Evolutionary conservation across 768 basidiomycete species (phyloP), one percentile per base, ranked within the genome.

Genomic region (Rhodotorula paludigena): DNA sequence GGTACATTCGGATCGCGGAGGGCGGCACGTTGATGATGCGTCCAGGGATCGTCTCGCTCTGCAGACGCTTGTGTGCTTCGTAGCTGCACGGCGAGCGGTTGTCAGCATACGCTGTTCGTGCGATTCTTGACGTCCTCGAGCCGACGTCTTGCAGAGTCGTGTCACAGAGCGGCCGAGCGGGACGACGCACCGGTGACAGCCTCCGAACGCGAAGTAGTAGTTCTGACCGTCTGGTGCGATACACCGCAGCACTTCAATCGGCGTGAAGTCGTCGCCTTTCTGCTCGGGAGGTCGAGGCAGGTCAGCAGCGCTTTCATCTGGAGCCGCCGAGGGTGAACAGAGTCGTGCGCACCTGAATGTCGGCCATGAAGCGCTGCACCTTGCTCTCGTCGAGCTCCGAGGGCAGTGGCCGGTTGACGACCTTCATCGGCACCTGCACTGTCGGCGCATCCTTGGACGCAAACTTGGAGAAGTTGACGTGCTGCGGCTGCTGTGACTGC

Each of bases 201-300:
- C 79, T 6, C 79, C 79, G 60, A 80, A 74, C 9, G 76, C 68
- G 56, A 77, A 78, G 68, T 78, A 80, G 66, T 77, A 78, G 21
- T 57, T 63, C 54, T 76, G 64, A 5, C 69, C 58, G 33, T 76
- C 73, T 4, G 72, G 68, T 3, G 73, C 61, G 33, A 62, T 68
- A 6, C 77, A 76, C 56, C 77, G 69, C 42, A 78, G 66, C 2
- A 80, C 73, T 36, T 80, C 79, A 33, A 80, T 77, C 8, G 79
- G 78, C 6, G 79, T 78, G 54, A 79, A 78, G 18, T 71, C 69
- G 69, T 78, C 79, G 25, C 79, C 79, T 18, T 64, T 64, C 78
- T 78, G 63, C 39, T 41, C 60, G 32, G 51, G 21, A n/a, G 52
- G 52, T 16, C 2, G 48, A 38, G 20, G 23, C 11, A 6, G 35